Base-by-base conservation (phyloP, 176 grass and related monocot species). In the Oryza punctata region DNA sequence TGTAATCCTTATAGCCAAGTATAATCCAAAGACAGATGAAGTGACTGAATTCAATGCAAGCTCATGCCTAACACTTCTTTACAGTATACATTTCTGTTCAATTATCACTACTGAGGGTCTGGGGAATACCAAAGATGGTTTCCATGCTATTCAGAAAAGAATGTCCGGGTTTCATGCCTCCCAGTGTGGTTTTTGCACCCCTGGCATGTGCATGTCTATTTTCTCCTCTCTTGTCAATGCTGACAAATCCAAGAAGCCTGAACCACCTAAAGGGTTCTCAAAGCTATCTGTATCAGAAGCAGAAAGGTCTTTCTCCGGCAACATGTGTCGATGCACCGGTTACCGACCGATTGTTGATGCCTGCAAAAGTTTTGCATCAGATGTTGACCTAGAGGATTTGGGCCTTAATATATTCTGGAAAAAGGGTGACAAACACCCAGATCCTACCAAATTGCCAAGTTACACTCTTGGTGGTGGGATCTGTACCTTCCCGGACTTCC, bases 171-270 rank as follows among this genome's bases (percentile, higher is more conserved):
- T 97, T 80, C 94, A 97, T 89, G 94, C 91, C 3, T 97, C 94
- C 12, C 94, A 93, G 12, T 97, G 94, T 67, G 94, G 94, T 6
- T 97, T 97, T 65, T 97, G 94, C 81, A 93, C 94, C 32, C 91
- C 94, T 40, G 94, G 91, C 47, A 97, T 97, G 94, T 97, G 91
- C 77, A 97, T 97, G 91, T 96, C 94, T 38, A 90, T 93, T 50
- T 93, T 96, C 65, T 87, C 91, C 35, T 88, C 91, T 45, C 94
- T 97, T 81, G 46, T 90, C 19, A 93, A 89, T 81, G 91, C 94
- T 6, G 94, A 93, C 73, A 97, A 91, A 86, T 84, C 84, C 12
- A 86, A 81, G 16, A 85, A 82, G 65, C 86, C 89, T 47, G 84
- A 93, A n/a, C 86, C 91, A 67, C 84, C 59, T 37, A 73, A 84